Base-by-base conservation (phyloP, 179 eudicot species). In the Corrigiola litoralis region DNA sequence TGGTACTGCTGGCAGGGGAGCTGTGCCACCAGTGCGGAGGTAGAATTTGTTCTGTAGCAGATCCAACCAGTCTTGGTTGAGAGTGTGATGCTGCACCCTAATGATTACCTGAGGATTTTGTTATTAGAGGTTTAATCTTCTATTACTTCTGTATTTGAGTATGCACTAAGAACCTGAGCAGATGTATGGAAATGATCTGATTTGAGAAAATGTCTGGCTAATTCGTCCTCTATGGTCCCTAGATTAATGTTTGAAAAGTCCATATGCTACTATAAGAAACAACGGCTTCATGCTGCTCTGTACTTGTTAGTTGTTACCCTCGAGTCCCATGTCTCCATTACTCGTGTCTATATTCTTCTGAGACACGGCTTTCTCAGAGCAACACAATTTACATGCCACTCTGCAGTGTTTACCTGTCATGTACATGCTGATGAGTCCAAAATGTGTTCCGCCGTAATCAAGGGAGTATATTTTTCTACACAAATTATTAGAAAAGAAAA, bases 1-100 rank as follows among this genome's bases (percentile, higher is more conserved):
- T 65, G 90, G 89, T 72, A 29, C 81, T 37, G 80, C 88, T 41
- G 89, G 95, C 3, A 73, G 90, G 75, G 95, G 97, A 50, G 82
- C 40, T 16, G 88, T 71, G 58, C 90, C 95, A 25, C 86, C 87
- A 41, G 82, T 83, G 44, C 75, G 97, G 52, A 74, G 97, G 77
- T 88, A 73, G 76, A 74, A 9, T 0, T 36, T 25, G 8, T 38
- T 24, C 16, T 25, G 52, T 46, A 1, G 42, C 58, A 59, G 65
- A 47, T 55, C 58, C 54, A 41, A 50, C 47, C 46, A 21, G 38
- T 68, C 24, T 1, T 60, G 10, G 23, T 66, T 21, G 6, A 32
- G 34, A 65, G 31, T 50, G 48, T 50, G 48, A 13, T 58, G 49
- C 55, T 49, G 76, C 60, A 48, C 29, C 45, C 29, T 37, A 41